phyloP scores from a whole-genome alignment of 2,329 filamentous ascomycete genomes.

The Shiraia bambusicola region DNA sequence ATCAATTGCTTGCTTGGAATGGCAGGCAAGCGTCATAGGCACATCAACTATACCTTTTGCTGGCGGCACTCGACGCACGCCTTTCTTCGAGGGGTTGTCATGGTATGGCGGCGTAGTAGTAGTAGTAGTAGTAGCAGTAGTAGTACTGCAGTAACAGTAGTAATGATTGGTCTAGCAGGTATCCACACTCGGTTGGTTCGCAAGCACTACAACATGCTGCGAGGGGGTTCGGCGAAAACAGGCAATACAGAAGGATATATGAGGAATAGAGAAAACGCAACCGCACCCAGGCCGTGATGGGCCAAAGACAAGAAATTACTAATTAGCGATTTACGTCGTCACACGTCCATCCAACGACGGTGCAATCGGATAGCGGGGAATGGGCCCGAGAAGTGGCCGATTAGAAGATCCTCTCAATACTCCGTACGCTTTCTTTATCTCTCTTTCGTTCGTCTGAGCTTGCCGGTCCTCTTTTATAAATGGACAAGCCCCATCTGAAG shows the following conservation, averaged over 20 bases:
- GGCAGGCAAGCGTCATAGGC: slow-evolving; percentile 1
- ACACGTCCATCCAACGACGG: slow-evolving; percentile 28
- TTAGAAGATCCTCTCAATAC: no score
- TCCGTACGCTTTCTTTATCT: slow-evolving; percentile 19
- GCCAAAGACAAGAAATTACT: slow-evolving; percentile 22
- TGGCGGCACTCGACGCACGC: slow-evolving; percentile 43
- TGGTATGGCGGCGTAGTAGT: slow-evolving; percentile 8
- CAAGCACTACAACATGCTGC: slow-evolving; percentile 23
- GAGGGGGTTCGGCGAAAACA: slow-evolving; percentile 30
- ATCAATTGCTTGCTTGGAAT: slow-evolving; percentile 3
- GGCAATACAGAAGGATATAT: slow-evolving; percentile 22
- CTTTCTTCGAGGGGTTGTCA: slow-evolving; percentile 40
- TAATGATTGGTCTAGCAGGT: slow-evolving; percentile 19
- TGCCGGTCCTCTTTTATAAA: slow-evolving; percentile 29
- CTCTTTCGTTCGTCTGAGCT: slow-evolving; percentile 13
- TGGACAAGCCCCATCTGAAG: slow-evolving; percentile 15
- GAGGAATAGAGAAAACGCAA: slow-evolving; percentile 8
- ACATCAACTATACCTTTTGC: slow-evolving; percentile 35
- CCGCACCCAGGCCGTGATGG: slow-evolving; percentile 17
- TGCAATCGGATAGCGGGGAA: slow-evolving; percentile 39
- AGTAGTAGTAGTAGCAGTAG: not conserved
- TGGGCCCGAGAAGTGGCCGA: slow-evolving; percentile 32
- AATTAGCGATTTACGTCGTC: slow-evolving; percentile 37
- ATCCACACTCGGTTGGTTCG: slow-evolving; percentile 24
- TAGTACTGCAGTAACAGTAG: no score